Evolutionary conservation across 2,329 filamentous ascomycete genomes (phyloP).

Genomic region (Penicillium hordei): DNA sequence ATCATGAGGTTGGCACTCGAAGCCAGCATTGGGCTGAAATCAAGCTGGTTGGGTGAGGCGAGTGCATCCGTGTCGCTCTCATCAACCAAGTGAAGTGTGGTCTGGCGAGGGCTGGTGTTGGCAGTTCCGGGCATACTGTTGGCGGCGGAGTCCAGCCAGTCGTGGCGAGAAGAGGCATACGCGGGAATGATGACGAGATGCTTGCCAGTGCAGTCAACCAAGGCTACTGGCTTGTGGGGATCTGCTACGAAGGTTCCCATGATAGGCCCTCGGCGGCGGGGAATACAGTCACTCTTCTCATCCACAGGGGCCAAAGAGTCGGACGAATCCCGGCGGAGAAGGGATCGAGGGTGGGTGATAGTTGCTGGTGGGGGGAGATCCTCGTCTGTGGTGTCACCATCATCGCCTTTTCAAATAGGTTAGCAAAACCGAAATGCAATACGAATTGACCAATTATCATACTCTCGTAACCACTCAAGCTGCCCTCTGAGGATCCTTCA

Average conservation of each 20-base stretch:
- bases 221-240: slow-evolving; percentile 49
- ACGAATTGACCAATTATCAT: slow-evolving; percentile 40
- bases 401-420: slow-evolving; percentile 52
- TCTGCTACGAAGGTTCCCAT: slow-evolving; percentile 51
- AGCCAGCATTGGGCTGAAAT: slow-evolving; percentile 58
- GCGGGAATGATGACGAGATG: slow-evolving; percentile 50
- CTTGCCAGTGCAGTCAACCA: slow-evolving; percentile 50
- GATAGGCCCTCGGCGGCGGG: slow-evolving; percentile 46
- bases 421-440: slow-evolving; percentile 42
- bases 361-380: slow-evolving; percentile 52
- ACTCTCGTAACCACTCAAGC: slow-evolving; percentile 60
- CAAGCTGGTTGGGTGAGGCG: slow-evolving; percentile 37
- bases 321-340: slow-evolving; percentile 52
- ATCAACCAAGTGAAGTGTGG: slow-evolving; percentile 41
- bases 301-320: slow-evolving; percentile 47
- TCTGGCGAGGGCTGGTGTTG: slow-evolving; percentile 44
- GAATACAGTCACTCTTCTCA: slow-evolving; percentile 34
- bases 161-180: slow-evolving; percentile 48
- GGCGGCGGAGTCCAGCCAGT: slow-evolving; percentile 46
- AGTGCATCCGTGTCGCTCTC: slow-evolving; percentile 49
- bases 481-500: slow-evolving; percentile 34
- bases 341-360: slow-evolving; percentile 49
- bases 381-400: slow-evolving; percentile 62
- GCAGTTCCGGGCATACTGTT: slow-evolving; percentile 45
- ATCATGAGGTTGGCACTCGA: slow-evolving; percentile 76